Conservation (phyloP, 805 yeast species). For the Candida oleophila region DNA sequence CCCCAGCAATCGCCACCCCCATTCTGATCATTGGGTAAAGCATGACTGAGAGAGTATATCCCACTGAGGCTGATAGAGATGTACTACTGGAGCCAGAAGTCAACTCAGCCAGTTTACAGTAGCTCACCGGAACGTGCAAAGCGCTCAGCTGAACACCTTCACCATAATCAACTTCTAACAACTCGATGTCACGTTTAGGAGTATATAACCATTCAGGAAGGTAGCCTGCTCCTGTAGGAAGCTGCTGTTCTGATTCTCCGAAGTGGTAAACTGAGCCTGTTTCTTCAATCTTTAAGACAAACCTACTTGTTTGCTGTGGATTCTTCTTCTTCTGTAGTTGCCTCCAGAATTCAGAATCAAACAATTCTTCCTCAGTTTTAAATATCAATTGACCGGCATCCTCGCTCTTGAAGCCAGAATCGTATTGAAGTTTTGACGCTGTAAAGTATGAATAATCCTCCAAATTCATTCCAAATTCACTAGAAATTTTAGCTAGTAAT, state of each 20-base stretch:
- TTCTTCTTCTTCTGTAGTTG: slow-evolving; percentile 6
- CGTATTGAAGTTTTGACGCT: neutral
- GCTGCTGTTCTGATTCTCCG: slow-evolving; percentile 5
- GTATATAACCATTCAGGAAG: neutral
- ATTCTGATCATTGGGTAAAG: slow-evolving; percentile 7
- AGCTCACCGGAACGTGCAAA: slow-evolving; percentile 15
- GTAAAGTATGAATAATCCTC: neutral
- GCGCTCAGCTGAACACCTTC: slow-evolving; percentile 1
- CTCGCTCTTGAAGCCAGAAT: neutral
- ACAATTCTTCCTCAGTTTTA: slow-evolving; percentile 6
- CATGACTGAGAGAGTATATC: slow-evolving; percentile 6
- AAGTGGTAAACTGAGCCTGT: slow-evolving; percentile 9
- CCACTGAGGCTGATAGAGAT: slow-evolving; percentile 13
- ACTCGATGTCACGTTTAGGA: slow-evolving; percentile 10
- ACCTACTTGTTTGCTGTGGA: slow-evolving; percentile 4
- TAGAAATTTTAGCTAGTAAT: neutral
- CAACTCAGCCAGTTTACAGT: slow-evolving; percentile 15
- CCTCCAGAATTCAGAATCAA: slow-evolving; percentile 13
- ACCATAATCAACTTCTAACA: slow-evolving; percentile 20
- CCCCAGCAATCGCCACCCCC: slow-evolving; percentile 7
- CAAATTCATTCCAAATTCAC: neutral
- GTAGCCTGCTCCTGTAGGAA: neutral
- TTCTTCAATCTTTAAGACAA: slow-evolving; percentile 10
- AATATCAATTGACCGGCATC: slow-evolving; percentile 3
- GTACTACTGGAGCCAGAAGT: slow-evolving; percentile 17